A percentile compares a stretch with the other conserved stretches of the same genome.
These are phyloP conservation scores for Serendipita sp. DNA, from an alignment of 768 basidiomycete species.

Conservation along the genomic window DNA sequence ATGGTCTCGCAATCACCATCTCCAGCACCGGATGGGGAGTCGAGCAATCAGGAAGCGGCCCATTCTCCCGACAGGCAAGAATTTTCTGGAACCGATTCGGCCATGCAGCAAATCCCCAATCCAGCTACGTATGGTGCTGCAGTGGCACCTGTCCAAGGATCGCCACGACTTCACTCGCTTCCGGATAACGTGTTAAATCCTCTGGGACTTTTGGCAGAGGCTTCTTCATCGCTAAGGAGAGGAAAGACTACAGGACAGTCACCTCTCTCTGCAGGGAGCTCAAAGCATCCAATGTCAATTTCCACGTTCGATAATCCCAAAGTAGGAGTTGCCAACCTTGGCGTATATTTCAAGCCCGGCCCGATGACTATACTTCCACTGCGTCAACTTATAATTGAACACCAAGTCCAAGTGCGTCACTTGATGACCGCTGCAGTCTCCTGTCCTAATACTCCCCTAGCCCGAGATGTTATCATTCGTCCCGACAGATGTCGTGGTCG, in stretches of 20 bases:
- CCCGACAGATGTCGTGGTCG: constrained; percentile 74
- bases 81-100: constrained; percentile 10
- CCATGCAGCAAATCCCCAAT: constrained; percentile 16
- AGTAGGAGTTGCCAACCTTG: constrained; percentile 58
- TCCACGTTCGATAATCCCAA: constrained; percentile 12
- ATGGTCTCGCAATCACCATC: constrained; percentile 75
- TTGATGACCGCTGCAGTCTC: background rate
- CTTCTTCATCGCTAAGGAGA: constrained; percentile 26
- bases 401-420: constrained; percentile 43
- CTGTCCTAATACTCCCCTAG: background rate
- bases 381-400: constrained; percentile 67
- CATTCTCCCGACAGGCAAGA: background rate
- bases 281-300: background rate
- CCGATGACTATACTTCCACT: constrained; percentile 81
- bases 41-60: constrained; percentile 27
- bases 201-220: constrained; percentile 80
- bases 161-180: constrained; percentile 76
- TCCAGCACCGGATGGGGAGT: constrained; percentile 24
- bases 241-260: background rate
- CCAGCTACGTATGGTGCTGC: constrained; percentile 17
- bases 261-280: background rate
- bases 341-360: constrained; percentile 85
- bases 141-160: constrained; percentile 24
- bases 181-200: constrained; percentile 90
- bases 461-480: constrained; percentile 90